Evolutionary conservation across 2,329 filamentous ascomycete species (phyloP), one percentile per base, ranked within the genome.

Genomic region (Colletotrichum siamense): DNA sequence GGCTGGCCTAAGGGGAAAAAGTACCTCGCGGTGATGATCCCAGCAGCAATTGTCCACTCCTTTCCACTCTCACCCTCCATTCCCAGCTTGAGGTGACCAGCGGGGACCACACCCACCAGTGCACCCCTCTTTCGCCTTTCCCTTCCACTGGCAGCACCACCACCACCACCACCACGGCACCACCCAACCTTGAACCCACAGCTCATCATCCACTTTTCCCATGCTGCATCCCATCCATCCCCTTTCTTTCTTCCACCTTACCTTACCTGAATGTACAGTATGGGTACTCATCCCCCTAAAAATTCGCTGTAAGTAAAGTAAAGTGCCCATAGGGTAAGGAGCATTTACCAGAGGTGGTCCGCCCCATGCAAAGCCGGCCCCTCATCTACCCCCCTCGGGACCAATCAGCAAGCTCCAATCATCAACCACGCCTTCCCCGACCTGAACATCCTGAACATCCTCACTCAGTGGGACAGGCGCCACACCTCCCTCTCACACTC

Each of bases 381-480:
- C 49, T 36, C 66, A 52, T 12, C 18, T 59, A 49, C 49, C 32
- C 34, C 61, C 61, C 30, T 65, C 30, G 15, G 28, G 28, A 30
- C 75, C 75, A 77, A 77, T 77, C 72, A 77, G 44, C 30, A 65
- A 75, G 72, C 75, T 75, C 59, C 63, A 30, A 72, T 77, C 64
- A 28, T 63, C 18, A 15, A 71, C 64, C 36, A 77, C 52, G 57
- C 75, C 32, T 74, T 70, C 71, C 71, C 55, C 61, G 26, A 73
- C 55, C 59, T 70, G 39, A 67, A 57, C 73, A 75, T 67, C 39
- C 52, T 72, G 69, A 75, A 72, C 61, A 72, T 75, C 73, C 73
- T 75, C 69, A 65, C 68, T 66, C 39, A 44, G 73, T 64, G 57
- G 63, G 57, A 64, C 64, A 68, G 57, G 69, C 57, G 70, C 70